Evolutionary conservation across 495 filamentous ascomycete species (phyloP).

Genomic region (Tuber borchii): DNA sequence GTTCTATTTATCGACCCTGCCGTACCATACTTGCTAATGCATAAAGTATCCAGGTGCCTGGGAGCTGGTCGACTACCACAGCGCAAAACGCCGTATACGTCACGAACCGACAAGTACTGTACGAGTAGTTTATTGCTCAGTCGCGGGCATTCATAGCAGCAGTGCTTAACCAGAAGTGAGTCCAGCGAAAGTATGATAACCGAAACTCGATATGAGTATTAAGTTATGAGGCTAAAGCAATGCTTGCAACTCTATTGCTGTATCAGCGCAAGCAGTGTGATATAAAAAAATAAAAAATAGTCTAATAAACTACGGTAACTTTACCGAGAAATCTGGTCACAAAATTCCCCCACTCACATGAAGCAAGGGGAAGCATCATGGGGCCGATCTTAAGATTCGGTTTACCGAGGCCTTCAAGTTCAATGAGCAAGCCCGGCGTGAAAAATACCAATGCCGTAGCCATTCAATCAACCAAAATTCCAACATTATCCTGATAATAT

Average conservation of each 20-base stretch:
- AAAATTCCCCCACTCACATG: not conserved
- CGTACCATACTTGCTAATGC: not conserved
- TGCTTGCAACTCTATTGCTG: not conserved
- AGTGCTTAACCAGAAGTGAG: not conserved
- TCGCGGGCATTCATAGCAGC: not conserved
- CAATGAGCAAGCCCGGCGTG: not conserved
- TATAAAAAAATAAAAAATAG: not conserved
- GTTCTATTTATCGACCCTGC: not conserved
- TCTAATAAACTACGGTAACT: not conserved
- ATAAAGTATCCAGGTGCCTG: not conserved
- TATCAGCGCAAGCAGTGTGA: not conserved
- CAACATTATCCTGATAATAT: not conserved
- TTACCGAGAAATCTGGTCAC: not conserved
- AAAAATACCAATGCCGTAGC: not conserved
- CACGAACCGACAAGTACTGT: not conserved
- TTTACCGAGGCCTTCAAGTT: not conserved
- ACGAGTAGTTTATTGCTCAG: not conserved
- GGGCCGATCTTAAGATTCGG: not conserved
- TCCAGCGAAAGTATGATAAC: not conserved
- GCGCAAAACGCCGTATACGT: not conserved
- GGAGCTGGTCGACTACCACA: not conserved
- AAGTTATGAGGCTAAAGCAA: not conserved
- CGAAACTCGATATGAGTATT: not conserved
- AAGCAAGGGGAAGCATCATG: not conserved
- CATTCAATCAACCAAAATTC: not conserved